phyloP scores from a whole-genome alignment of 805 yeast genomes.

The Nakazawaea populi region DNA sequence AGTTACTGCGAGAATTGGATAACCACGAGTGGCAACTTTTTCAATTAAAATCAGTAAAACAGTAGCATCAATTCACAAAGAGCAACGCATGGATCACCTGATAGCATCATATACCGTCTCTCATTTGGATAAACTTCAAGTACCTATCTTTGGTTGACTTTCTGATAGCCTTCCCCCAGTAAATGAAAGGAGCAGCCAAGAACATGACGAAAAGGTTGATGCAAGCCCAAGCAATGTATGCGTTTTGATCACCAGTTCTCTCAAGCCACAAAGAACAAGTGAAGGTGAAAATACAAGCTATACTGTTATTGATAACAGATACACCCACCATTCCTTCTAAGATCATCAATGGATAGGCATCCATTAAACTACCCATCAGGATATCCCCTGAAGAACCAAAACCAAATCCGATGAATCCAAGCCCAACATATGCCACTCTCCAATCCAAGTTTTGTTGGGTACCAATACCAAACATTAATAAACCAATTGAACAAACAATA shows the following conservation, averaged over 20 bases:
- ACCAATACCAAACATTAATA: slow-evolving; percentile 61
- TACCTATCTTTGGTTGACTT: slow-evolving; percentile 53
- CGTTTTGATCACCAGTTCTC: slow-evolving; percentile 49
- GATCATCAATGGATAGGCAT: slow-evolving; percentile 62
- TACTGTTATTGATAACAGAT: slow-evolving; percentile 54
- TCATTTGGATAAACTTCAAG: slow-evolving; percentile 43
- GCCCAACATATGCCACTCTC: slow-evolving; percentile 51
- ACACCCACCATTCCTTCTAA: slow-evolving; percentile 71
- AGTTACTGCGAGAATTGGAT: too few species aligned
- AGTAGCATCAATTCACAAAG: too few species aligned
- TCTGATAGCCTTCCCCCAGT: slow-evolving; percentile 57
- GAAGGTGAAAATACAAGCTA: slow-evolving; percentile 64
- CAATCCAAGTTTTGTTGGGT: slow-evolving; percentile 44
- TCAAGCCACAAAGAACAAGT: slow-evolving; percentile 57
- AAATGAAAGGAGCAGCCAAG: slow-evolving; percentile 49
- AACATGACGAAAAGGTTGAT: slow-evolving; percentile 55
- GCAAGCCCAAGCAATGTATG: slow-evolving; percentile 56
- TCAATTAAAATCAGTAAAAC: too few species aligned
- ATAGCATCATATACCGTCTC: slow-evolving; percentile 32
- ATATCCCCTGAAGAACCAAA: slow-evolving; percentile 71
- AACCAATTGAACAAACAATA: slow-evolving; percentile 55
- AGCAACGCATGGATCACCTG: too few species aligned
- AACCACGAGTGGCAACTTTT: too few species aligned
- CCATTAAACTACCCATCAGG: slow-evolving; percentile 63
- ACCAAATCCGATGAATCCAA: slow-evolving; percentile 62